These are phyloP conservation scores for Asterionellopsis glacialis DNA, from an alignment of 108 stramenopile genomes.

Conservation along the genomic window DNA sequence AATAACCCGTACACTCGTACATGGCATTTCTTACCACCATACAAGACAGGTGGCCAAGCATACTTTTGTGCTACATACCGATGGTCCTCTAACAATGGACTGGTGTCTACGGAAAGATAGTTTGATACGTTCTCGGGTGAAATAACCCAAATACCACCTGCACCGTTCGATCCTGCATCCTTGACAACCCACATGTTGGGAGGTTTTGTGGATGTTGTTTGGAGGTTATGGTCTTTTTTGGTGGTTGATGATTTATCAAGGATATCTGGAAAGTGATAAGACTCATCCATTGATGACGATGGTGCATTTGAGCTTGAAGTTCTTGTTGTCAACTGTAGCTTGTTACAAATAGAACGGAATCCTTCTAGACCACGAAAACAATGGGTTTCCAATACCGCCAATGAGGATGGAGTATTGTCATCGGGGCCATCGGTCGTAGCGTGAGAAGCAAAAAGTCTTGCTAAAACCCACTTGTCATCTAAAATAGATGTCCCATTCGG, in stretches of 20 bases:
- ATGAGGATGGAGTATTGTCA: constrained; percentile 10
- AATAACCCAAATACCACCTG: constrained; percentile 82
- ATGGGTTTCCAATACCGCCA: constrained; percentile 56
- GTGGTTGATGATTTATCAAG: neutral
- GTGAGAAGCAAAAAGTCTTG: constrained; percentile 35
- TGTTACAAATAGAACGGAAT: constrained; percentile 36
- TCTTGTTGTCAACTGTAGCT: constrained; percentile 7
- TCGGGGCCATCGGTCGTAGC: constrained; percentile 1
- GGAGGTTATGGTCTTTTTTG: constrained; percentile 1
- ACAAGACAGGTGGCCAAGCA: constrained; percentile 75
- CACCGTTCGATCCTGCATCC: constrained; percentile 76
- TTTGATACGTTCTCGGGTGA: constrained; percentile 33
- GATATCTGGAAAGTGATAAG: constrained; percentile 30
- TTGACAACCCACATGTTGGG: constrained; percentile 76
- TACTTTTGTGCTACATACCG: constrained; percentile 74
- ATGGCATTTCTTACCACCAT: constrained; percentile 65
- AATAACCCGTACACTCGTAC: constrained; percentile 75
- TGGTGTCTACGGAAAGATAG: constrained; percentile 13
- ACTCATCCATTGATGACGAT: constrained; percentile 3
- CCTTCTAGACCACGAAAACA: constrained; percentile 56
- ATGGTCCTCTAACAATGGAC: constrained; percentile 39
- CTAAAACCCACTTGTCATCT: constrained; percentile 80
- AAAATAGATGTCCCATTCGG: constrained; percentile 67
- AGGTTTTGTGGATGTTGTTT: constrained; percentile 14
- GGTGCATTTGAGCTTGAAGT: neutral